phyloP scores from a whole-genome alignment of 139 green algal species.

The Volvox africanus region DNA sequence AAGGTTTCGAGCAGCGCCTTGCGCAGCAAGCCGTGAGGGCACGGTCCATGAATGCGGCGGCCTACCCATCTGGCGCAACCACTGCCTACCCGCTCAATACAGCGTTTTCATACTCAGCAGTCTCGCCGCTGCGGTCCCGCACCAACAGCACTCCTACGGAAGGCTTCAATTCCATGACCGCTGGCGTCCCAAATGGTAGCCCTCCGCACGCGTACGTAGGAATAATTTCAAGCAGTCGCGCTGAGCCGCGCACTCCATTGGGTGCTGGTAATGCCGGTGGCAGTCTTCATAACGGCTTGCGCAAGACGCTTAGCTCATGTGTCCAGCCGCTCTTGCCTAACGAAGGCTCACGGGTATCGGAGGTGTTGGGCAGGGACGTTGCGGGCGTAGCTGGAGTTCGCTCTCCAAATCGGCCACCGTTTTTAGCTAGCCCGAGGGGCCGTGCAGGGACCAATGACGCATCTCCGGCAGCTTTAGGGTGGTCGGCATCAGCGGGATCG shows the following conservation, averaged over 20 bases:
- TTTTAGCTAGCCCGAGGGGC: background rate
- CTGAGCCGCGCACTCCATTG: background rate
- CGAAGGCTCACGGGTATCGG: background rate
- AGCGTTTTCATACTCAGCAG: background rate
- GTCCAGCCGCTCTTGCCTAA: background rate
- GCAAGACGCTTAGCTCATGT: background rate
- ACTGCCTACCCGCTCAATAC: background rate
- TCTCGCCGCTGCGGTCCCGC: background rate
- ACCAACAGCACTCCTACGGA: background rate
- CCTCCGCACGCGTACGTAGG: background rate
- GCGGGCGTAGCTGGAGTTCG: background rate
- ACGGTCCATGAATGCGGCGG: background rate
- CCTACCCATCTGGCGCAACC: background rate
- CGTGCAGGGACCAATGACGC: no score
- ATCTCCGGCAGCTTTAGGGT: no score
- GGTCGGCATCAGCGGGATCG: background rate
- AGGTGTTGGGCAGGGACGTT: background rate
- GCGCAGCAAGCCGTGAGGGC: background rate
- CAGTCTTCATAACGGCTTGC: background rate
- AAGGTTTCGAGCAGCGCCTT: background rate
- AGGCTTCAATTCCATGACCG: background rate
- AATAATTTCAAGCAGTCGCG: background rate
- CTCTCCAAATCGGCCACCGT: background rate
- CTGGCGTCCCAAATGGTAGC: background rate
- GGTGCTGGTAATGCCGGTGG: background rate